Conservation (phyloP, 345 rosid species). For the Eucalyptus erythrocorys region DNA sequence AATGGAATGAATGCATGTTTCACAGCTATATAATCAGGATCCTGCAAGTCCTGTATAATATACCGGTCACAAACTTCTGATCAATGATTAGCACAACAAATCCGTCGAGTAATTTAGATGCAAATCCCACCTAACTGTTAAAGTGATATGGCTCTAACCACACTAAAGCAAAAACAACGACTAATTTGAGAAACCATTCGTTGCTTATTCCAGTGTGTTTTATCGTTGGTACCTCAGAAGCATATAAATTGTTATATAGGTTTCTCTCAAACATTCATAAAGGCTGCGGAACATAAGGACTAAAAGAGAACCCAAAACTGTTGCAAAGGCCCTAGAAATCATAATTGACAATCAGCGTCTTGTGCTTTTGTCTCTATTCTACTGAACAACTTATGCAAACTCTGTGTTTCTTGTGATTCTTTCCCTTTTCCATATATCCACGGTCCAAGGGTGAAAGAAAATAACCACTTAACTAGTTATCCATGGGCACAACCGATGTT, state of each 20-base stretch:
- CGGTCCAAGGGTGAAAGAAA: not conserved
- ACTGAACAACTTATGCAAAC: not conserved
- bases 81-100: not conserved
- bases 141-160: not conserved
- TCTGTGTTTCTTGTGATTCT: accelerated
- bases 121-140: not conserved
- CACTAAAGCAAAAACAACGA: not conserved
- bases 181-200: not conserved
- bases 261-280: not conserved
- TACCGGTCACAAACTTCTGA: not conserved
- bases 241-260: not conserved
- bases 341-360: not conserved
- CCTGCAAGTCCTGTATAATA: not conserved
- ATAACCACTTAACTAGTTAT: not conserved
- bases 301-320: not conserved
- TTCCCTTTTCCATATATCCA: not conserved
- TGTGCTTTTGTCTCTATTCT: not conserved
- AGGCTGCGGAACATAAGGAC: not conserved
- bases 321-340: not conserved
- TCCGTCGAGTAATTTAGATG: not conserved
- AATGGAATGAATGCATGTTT: not conserved
- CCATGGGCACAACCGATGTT: not conserved
- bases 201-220: not conserved
- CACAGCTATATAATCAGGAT: not conserved
- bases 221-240: not conserved